Conservation (phyloP, 768 basidiomycete species). For the Amanita inopinata region DNA sequence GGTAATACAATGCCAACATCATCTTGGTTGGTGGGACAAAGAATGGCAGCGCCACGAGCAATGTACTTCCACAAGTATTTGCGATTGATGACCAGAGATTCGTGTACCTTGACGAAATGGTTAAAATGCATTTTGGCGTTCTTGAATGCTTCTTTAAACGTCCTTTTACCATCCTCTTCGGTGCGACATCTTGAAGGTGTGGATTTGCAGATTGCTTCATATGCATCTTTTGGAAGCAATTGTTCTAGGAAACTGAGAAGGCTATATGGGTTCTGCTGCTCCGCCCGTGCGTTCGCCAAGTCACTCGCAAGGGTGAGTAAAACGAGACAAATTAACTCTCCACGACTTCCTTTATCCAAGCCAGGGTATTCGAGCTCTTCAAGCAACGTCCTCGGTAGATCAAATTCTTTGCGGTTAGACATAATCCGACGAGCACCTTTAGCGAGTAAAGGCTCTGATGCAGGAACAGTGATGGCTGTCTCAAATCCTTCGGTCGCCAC, state of each 20-base stretch:
- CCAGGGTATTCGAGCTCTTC: slow-evolving; percentile 1
- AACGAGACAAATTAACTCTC: too few relatives aligned
- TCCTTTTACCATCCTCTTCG: too few relatives aligned
- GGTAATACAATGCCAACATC: not conserved
- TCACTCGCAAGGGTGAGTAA: too few relatives aligned
- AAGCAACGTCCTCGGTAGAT: slow-evolving; percentile 3
- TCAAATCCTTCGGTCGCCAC: not conserved
- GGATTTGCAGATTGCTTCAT: too few relatives aligned
- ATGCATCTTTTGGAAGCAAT: too few relatives aligned
- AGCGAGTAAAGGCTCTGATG: slow-evolving; percentile 4
- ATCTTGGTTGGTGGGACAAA: not conserved
- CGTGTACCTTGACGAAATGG: slow-evolving; percentile 22
- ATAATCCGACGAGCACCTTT: slow-evolving; percentile 2
- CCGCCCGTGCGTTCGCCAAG: too few relatives aligned
- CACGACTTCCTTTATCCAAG: slow-evolving; percentile 1
- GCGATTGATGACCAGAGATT: slow-evolving; percentile 14
- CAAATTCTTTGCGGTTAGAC: not conserved
- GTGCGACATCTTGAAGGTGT: too few relatives aligned
- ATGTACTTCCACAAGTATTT: slow-evolving; percentile 11
- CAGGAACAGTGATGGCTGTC: not conserved
- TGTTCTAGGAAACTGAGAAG: too few relatives aligned
- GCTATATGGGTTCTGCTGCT: too few relatives aligned
- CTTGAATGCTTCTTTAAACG: slow-evolving; percentile 12
- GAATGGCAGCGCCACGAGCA: not conserved
- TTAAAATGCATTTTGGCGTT: slow-evolving; percentile 20